phyloP scores from a whole-genome alignment of 352 stramenopile genomes.

The Pythium utonaiense region DNA sequence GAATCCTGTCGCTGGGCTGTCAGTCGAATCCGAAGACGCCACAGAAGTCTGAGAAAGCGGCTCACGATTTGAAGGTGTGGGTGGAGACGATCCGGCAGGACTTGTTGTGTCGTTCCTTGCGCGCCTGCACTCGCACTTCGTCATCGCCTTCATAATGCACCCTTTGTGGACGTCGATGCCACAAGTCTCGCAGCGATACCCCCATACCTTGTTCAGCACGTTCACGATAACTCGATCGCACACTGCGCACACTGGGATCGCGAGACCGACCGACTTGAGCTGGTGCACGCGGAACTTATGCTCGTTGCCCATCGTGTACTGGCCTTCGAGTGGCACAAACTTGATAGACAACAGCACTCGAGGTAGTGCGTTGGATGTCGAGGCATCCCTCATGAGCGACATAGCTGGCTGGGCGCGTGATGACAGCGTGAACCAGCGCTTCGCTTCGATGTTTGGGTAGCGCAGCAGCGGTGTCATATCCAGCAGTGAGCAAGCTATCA shows the following conservation, averaged over 20 bases:
- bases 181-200: conserved; percentile 81
- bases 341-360: conserved; percentile 74
- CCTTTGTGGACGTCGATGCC: conserved; percentile 80
- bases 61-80: conserved; percentile 6
- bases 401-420: conserved; percentile 39
- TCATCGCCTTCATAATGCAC: conserved; percentile 87
- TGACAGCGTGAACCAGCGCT: conserved; percentile 81
- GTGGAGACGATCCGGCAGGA: conserved; percentile 2
- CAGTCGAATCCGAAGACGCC: not conserved
- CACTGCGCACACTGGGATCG: conserved; percentile 71
- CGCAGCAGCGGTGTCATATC: conserved; percentile 81
- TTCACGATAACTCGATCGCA: conserved; percentile 86
- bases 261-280: conserved; percentile 79
- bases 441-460: conserved; percentile 63
- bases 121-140: conserved; percentile 58
- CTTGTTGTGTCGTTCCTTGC: conserved; percentile 1
- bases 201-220: conserved; percentile 71
- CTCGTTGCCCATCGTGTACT: conserved; percentile 54
- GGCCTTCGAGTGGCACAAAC: conserved; percentile 64
- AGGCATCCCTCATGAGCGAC: conserved; percentile 29
- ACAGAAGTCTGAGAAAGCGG: not conserved
- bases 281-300: conserved; percentile 88
- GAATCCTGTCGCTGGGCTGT: not conserved
- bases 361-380: conserved; percentile 33
- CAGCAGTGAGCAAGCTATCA: conserved; percentile 72